Base-by-base conservation (phyloP, 1,284 basidiomycete species). In the Vanrija sp. region DNA sequence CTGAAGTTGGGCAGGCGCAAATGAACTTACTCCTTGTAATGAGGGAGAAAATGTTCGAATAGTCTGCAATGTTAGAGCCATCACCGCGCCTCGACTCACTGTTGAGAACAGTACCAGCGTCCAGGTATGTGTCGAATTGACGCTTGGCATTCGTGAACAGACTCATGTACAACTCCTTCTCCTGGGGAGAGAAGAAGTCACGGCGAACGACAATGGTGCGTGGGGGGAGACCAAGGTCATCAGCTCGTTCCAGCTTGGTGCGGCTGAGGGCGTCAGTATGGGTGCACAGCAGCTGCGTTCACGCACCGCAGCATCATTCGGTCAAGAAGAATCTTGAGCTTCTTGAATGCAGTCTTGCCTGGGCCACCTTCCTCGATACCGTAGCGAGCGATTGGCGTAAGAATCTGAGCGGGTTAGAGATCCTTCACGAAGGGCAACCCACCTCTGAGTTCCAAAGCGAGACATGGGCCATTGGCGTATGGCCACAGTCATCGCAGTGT, bases 141-240 rank as follows among this genome's bases (percentile, higher is more conserved):
- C 96, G 82, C 75, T 89, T 94, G 9, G 92, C 93, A 63, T 94
- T 90, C 4, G 88, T 86, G 79, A 95, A 98, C 31, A 99, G 77
- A 4, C 88, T 92, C 49, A 86, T 81, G 75, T 98, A 98, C 12
- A 99, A 78, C 67, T 98, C 95, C 73, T 94, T 96, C 77, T 98
- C 94, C 71, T 96, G 91, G 0, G 91, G 89, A 60, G 90, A 96
- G 79, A 98, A 98, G 73, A 87, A 88, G 73, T 98, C 95, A 48
- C 86, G 81, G 38, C 92, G 84, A 57, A 98, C 86, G 49, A 89
- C 81, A 41, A 98, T 88, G 0, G 87, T 94, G 38, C 96, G 83
- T 4, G 96, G 96, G 3, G 96, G 96, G n/a, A 98, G 78, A 6
- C 93, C 96, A 46, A 99, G 84, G 72, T 99, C 96, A 69, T 99